Base-by-base conservation (phyloP, 139 green algal species). In the Auxenochlorella protothecoides region DNA sequence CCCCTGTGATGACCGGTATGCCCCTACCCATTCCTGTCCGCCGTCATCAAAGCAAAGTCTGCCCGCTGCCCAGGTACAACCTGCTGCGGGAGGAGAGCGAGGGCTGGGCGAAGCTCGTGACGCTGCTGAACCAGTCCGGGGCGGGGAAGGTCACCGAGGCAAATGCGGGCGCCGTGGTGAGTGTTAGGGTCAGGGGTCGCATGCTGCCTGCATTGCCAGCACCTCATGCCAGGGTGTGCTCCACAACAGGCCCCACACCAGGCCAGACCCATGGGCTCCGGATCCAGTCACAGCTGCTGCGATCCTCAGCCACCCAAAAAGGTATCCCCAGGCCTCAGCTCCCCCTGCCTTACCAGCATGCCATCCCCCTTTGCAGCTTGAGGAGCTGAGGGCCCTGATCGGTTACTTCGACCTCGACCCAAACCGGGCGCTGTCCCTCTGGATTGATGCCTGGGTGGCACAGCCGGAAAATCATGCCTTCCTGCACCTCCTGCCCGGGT, bases 351-450 rank as follows among this genome's bases (percentile, higher is more conserved):
- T 2, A 53, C 14, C 13, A 44, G 14, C 63, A 10, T 51, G 63
- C 63, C 44, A 10, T 4, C 15, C 9, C 59, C 4, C 51, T 52
- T 56, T 60, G 52, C 79, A 84, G 79, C 55, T 80, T 13, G 69
- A 68, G 9, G 80, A 90, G 70, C 72, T 90, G 75, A 84, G 89
- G 65, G 80, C 83, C 0, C 79, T 96, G 10, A 92, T 97, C 68
- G 92, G 92, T 54, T 89, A 84, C 75, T 97, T 97, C 79, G 83
- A 91, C 68, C 75, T 97, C 66, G 92, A 97, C 81, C 92, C 92
- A 16, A 96, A 97, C 82, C 77, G 91, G 14, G 85, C 88, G 59
- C 78, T 89, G 27, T 44, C 91, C 77, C 68, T 96, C 44, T 76
- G 92, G 62, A 76, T 96, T 71, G 88, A 91, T 12, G 86, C 86